Base-by-base conservation (phyloP, 2,329 filamentous ascomycete species). In the Epichloe glyceriae region DNA sequence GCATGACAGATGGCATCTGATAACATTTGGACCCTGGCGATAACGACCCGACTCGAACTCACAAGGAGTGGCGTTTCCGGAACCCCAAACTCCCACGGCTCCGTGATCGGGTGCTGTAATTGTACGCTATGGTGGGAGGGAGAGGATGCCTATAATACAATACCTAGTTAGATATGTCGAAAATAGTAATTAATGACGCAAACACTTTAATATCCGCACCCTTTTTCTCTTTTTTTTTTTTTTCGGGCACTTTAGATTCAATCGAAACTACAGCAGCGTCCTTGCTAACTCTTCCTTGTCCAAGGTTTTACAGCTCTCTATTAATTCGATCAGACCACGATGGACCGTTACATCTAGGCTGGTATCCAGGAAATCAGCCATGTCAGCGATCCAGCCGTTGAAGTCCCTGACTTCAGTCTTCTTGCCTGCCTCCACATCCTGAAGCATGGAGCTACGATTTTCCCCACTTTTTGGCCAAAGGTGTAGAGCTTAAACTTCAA, bases 381-480 rank as follows among this genome's bases (percentile, higher is more conserved):
- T 74, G 39, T 74, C 72, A 35, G 74, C 64, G 17, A 81, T 63
- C 71, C 75, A 81, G 49, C 79, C 79, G 58, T 82, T 82, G 57
- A 83, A 75, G 55, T 80, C 76, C 47, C 67, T 61, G 42, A 82
- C 70, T 60, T 82, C 79, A 5, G 79, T 81, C 51, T 61, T 58
- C 58, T 72, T 73, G 15, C 74, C 73, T 6, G 72, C 70, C 34
- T 60, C 62, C 12, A 76, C 70, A 58, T 83, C 79, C 62, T 83
- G 79, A 5, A 80, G 68, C 79, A 83, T 83, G 4, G 77, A 81
- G 61, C 78, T 81, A 10, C 66, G 74, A 60, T 83, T 83, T 34
- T 72, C 66, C 61, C 62, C 5, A 79, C 77, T 52, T 71, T 70
- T n/a, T 64, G 53, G 2, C 71, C 75, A 7, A 78, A 69, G 8